Percentiles rank a stretch among this genome's conserved stretches.
Conservation (phyloP, 805 yeast species). For the Starmerella cellae region DNA sequence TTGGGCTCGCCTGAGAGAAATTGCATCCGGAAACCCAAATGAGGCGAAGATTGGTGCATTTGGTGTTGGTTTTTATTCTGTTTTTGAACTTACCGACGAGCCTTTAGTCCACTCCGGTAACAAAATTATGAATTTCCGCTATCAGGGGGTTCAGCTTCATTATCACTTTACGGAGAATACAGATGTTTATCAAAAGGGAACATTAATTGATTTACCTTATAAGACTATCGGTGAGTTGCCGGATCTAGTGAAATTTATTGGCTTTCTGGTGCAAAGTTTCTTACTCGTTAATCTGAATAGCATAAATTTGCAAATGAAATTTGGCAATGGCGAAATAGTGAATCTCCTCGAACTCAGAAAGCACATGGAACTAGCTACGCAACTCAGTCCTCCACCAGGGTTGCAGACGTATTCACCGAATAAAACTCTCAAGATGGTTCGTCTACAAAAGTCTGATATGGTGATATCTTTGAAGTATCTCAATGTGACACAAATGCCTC, state of each 20-base stretch:
- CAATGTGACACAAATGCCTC: conserved; percentile 28
- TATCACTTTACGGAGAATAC: conserved; percentile 23
- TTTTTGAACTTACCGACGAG: conserved; percentile 71
- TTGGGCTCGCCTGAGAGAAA: conserved; percentile 31
- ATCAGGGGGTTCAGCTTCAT: conserved; percentile 29
- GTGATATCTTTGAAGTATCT: conserved; percentile 26
- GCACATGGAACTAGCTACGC: conserved; percentile 20
- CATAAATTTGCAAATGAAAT: conserved; percentile 21
- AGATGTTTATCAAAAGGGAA: conserved; percentile 23
- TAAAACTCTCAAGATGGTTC: conserved; percentile 20
- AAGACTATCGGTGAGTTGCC: conserved; percentile 24
- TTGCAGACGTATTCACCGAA: conserved; percentile 21
- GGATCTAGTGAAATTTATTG: conserved; percentile 26
- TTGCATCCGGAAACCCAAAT: conserved; percentile 34
- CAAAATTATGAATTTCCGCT: conserved; percentile 28
- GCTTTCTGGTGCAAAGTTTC: conserved; percentile 30
- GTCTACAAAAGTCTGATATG: conserved; percentile 21
- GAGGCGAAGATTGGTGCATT: conserved; percentile 34
- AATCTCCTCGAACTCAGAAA: conserved; percentile 24
- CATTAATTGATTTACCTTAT: conserved; percentile 30
- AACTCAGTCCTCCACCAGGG: conserved; percentile 5
- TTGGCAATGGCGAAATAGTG: conserved; percentile 19
- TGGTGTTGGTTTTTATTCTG: conserved; percentile 47
- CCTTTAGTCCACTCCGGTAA: conserved; percentile 46
- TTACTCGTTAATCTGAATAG: conserved; percentile 26